Conservation (phyloP, 192 early-diverging fungal genomes). For the Obelidium mucronatum region DNA sequence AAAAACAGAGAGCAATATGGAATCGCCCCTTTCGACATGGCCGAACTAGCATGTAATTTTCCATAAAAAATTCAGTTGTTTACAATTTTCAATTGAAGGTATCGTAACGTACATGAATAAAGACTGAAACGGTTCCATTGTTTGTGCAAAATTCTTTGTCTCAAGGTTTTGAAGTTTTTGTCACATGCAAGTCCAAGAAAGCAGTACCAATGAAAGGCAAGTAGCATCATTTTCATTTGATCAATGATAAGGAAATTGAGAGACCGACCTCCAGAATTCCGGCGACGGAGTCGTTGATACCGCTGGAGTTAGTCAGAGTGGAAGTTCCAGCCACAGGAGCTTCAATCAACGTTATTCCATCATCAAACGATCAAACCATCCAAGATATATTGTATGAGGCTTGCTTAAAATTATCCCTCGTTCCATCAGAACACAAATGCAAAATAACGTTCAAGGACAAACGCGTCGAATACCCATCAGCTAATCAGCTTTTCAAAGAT, state of each 20-base stretch:
- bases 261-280: too few species aligned
- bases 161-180: background rate
- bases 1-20: constrained; percentile 37
- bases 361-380: constrained; percentile 46
- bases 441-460: constrained; percentile 44
- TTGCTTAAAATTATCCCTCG: constrained; percentile 42
- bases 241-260: too few species aligned
- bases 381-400: constrained; percentile 48
- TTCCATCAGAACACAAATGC: constrained; percentile 45
- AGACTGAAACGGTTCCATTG: background rate
- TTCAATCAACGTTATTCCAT: background rate
- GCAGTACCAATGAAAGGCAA: background rate
- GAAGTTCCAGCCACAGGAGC: background rate
- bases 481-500: constrained; percentile 5
- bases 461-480: constrained; percentile 38
- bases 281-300: too few species aligned
- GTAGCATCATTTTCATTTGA: too few species aligned
- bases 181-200: background rate
- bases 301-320: too few species aligned
- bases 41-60: constrained; percentile 33
- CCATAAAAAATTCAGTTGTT: constrained; percentile 3
- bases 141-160: background rate
- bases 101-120: background rate
- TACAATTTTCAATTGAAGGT: too few species aligned
- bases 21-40: constrained; percentile 37